Base-by-base conservation (phyloP, 176 grass and related monocot genomes). In the Avena atlantica region DNA sequence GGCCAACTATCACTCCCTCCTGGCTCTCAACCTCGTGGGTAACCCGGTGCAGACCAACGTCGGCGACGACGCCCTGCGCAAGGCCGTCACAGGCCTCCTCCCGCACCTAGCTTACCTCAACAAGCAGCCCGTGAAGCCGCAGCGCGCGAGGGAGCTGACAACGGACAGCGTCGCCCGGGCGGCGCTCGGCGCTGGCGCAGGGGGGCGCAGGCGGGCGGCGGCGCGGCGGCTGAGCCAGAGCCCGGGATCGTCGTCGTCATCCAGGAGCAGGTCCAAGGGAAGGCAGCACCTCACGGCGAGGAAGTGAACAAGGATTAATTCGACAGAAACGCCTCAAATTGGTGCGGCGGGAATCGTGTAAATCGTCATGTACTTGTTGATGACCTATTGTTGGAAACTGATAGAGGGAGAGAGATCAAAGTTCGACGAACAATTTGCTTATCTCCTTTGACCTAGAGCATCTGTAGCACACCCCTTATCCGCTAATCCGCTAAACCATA, bases 1-100 rank as follows among this genome's bases (percentile, higher is more conserved):
- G 60, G 97, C 97, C 80, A 99, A 99, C 88, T 99, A 99, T 83
- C 88, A 94, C 78, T 99, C 97, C 65, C 97, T 99, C 47, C 48
- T 91, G 12, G 97, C 94, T 24, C 92, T 99, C 64, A 99, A 99
- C 87, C 89, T 99, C 5, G 85, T 99, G 0, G 97, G 94, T 25
- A 99, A 99, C 85, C 97, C 92, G 20, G 92, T 96, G 60, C 97
- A 99, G 82, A 89, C 82, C 76, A 99, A 99, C 79, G 75, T 99
- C 45, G 92, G 97, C 58, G 97, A 99, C n/a, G 94, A 99, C 57
- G 90, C 95, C 37, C 89, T 99, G 12, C 94, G 94, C 45, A 91
- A 91, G 40, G 77, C 87, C 8, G 85, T 94, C 40, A 93, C 90
- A 16, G 87, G 94, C 45, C 90, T 99, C 55, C 91, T 99, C 37